Percentiles rank a stretch among this genome's conserved stretches.
Conservation (phyloP, 2,329 filamentous ascomycete genomes). For the Fusarium virguliforme region DNA sequence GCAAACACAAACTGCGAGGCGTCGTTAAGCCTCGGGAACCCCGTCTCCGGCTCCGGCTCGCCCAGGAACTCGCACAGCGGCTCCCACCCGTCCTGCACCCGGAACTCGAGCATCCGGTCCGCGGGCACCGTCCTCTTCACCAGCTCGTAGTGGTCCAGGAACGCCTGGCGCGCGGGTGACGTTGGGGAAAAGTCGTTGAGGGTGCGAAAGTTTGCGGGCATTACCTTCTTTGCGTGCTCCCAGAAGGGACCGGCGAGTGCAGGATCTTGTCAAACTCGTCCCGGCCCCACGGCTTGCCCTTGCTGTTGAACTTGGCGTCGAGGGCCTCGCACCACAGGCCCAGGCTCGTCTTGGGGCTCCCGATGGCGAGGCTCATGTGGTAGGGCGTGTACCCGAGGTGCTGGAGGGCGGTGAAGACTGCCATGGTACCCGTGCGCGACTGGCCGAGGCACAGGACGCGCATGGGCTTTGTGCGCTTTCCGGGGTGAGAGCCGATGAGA, state of each 20-base stretch:
- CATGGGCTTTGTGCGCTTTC: conserved; percentile 36
- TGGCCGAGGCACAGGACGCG: conserved; percentile 39
- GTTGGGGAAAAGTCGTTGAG: conserved; percentile 30
- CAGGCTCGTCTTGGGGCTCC: conserved; percentile 27
- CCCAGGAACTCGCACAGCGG: conserved; percentile 37
- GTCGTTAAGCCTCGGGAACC: conserved; percentile 34
- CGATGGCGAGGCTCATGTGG: conserved; percentile 27
- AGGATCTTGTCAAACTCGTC: conserved; percentile 41
- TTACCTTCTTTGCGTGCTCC: conserved; percentile 33
- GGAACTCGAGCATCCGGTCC: conserved; percentile 25
- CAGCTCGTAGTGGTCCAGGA: conserved; percentile 22
- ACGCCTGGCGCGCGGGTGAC: conserved; percentile 29
- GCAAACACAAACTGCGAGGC: conserved; percentile 35
- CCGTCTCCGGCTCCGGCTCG: not conserved
- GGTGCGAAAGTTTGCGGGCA: conserved; percentile 26
- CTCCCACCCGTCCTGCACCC: conserved; percentile 31
- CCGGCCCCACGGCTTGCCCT: conserved; percentile 35
- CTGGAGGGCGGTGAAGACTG: conserved; percentile 27
- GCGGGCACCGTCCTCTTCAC: conserved; percentile 15
- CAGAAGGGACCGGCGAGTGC: conserved; percentile 31
- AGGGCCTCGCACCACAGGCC: conserved; percentile 42
- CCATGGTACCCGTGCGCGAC: conserved; percentile 29
- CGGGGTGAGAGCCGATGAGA: conserved; percentile 39
- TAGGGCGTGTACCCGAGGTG: conserved; percentile 38
- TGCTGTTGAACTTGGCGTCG: conserved; percentile 37